A percentile compares a stretch with the other conserved stretches of the same genome.
Evolutionary conservation across 1,284 basidiomycete species (phyloP).

Genomic region (Sanghuangporus sanghuang): DNA sequence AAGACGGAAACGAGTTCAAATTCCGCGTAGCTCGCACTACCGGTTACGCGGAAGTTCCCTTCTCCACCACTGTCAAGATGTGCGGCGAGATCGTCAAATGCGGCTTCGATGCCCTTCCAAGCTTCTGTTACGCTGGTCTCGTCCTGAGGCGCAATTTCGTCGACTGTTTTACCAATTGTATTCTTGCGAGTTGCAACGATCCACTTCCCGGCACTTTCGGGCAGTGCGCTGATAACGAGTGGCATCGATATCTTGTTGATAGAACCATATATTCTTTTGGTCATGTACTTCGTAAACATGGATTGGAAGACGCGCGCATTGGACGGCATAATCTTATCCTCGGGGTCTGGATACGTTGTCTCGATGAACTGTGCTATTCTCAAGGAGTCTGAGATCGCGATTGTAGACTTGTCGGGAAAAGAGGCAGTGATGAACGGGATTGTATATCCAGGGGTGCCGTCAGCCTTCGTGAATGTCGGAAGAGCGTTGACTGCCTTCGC

Average conservation of each 20-base stretch:
- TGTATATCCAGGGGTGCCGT: slow-evolving; percentile 31
- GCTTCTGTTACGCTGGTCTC: slow-evolving; percentile 8
- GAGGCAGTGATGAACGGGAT: slow-evolving; percentile 31
- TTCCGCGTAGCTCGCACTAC: not conserved
- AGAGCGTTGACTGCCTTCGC: slow-evolving; percentile 29
- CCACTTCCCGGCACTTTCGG: not conserved
- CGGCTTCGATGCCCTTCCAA: slow-evolving; percentile 13
- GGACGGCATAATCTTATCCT: slow-evolving; percentile 29
- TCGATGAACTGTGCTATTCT: slow-evolving; percentile 44
- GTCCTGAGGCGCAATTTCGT: slow-evolving; percentile 12
- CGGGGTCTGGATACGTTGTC: slow-evolving; percentile 35
- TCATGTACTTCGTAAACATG: slow-evolving; percentile 25
- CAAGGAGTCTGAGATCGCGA: slow-evolving; percentile 33
- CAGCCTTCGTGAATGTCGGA: slow-evolving; percentile 26
- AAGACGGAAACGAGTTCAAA: slow-evolving; percentile 1
- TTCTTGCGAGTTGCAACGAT: not conserved
- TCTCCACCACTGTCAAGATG: slow-evolving; percentile 17
- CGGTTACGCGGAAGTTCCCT: not conserved
- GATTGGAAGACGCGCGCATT: slow-evolving; percentile 26
- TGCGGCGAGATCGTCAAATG: slow-evolving; percentile 11
- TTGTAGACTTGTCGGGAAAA: slow-evolving; percentile 23
- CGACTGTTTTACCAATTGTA: slow-evolving; percentile 5
- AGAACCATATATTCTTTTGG: slow-evolving; percentile 12
- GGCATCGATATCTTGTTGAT: slow-evolving; percentile 15
- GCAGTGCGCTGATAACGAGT: not conserved